Conservation (phyloP, 2,329 filamentous ascomycete genomes). For the Neopestalotiopsis sp. region DNA sequence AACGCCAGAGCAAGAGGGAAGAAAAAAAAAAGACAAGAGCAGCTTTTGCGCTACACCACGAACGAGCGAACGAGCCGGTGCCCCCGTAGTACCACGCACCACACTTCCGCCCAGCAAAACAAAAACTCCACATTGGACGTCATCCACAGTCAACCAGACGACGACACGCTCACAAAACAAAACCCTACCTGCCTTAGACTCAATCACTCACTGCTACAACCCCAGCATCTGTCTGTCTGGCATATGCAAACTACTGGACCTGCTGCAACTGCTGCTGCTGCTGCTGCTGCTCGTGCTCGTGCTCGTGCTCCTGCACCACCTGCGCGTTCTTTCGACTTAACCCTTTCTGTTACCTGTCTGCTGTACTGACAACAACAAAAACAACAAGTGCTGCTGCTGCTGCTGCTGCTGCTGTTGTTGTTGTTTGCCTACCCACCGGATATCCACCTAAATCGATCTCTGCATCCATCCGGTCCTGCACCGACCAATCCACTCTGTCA, state of each 20-base stretch:
- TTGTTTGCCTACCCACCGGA: not conserved
- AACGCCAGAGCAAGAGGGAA: not conserved
- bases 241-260: not conserved
- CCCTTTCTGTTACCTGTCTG: not conserved
- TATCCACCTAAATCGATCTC: not conserved
- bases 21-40: not conserved
- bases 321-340: not conserved
- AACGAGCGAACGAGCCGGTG: not conserved
- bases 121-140: slow-evolving; percentile 13
- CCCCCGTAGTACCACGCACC: not conserved
- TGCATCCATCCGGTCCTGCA: not conserved
- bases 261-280: not conserved
- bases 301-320: not conserved
- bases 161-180: slow-evolving; percentile 14
- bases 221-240: slow-evolving; percentile 3
- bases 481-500: not conserved
- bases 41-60: not conserved
- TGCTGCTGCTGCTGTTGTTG: not conserved
- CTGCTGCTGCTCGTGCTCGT: too few relatives aligned
- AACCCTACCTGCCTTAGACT: not conserved
- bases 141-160: slow-evolving; percentile 20
- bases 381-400: too few relatives aligned
- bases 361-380: not conserved
- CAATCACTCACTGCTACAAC: not conserved
- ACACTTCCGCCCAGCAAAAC: not conserved